These are phyloP conservation scores for Ocimum tenuiflorum DNA, from an alignment of 257 asterid species.

Conservation along the genomic window DNA sequence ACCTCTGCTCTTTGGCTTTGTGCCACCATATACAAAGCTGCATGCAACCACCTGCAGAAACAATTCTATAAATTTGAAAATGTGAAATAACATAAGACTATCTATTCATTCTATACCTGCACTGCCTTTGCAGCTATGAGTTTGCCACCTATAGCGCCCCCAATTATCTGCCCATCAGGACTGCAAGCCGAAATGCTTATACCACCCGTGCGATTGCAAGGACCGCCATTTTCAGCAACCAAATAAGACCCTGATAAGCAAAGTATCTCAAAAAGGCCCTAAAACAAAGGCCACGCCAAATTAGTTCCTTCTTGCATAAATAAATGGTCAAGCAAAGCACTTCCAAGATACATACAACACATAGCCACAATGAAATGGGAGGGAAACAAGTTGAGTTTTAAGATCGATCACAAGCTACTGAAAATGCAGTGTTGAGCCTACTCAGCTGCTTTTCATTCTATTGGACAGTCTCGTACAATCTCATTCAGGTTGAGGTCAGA, in stretches of 20 bases:
- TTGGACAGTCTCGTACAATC: too few relatives aligned
- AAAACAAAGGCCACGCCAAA: constrained; percentile 8
- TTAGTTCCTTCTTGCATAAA: constrained; percentile 3
- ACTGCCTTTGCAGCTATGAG: constrained; percentile 59
- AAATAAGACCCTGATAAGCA: constrained; percentile 70
- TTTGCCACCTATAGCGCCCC: constrained; percentile 73
- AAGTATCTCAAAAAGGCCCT: constrained; percentile 71
- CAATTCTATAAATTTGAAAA: neutral
- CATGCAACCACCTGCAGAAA: constrained; percentile 60
- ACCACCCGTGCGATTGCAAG: constrained; percentile 63
- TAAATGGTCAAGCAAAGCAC: too few relatives aligned
- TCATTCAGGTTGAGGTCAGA: too few relatives aligned
- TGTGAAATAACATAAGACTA: too few relatives aligned
- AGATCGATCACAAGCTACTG: too few relatives aligned
- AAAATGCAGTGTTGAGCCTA: too few relatives aligned
- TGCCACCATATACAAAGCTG: constrained; percentile 67
- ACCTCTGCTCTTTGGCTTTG: constrained; percentile 47
- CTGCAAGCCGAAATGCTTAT: constrained; percentile 62
- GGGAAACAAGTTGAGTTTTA: too few relatives aligned
- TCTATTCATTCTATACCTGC: constrained; percentile 53
- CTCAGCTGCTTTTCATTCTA: too few relatives aligned
- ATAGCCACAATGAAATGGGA: too few relatives aligned
- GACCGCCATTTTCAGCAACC: constrained; percentile 59
- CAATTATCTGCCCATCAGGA: constrained; percentile 63
- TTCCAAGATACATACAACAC: too few relatives aligned